Evolutionary conservation across 2,329 filamentous ascomycete genomes (phyloP).

Genomic region (Fusarium albidum): DNA sequence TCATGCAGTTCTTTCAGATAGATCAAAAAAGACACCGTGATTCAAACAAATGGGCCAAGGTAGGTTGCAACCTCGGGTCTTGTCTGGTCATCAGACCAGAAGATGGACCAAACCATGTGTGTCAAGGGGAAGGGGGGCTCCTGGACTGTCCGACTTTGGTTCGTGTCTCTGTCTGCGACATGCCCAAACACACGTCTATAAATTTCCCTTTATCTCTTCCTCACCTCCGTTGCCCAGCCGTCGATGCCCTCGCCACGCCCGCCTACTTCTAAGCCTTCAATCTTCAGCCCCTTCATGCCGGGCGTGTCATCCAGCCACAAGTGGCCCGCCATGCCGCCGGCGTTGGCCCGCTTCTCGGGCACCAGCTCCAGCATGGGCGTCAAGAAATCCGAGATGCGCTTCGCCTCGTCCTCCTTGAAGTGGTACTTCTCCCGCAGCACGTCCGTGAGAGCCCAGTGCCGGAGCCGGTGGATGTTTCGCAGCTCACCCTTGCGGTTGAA

Average conservation of each 20-base stretch:
- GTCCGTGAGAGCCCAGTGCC: constrained; percentile 94
- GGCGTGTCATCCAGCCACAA: constrained; percentile 83
- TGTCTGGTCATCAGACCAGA: constrained; percentile 25
- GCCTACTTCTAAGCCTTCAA: constrained; percentile 78
- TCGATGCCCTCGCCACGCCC: constrained; percentile 91
- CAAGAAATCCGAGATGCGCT: constrained; percentile 81
- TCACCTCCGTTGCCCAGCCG: constrained; percentile 90
- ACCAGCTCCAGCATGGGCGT: constrained; percentile 90
- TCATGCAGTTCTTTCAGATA: constrained; percentile 18
- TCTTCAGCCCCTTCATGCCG: constrained; percentile 83
- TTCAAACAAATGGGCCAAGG: constrained; percentile 21
- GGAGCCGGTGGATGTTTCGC: constrained; percentile 94
- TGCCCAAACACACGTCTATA: constrained; percentile 29
- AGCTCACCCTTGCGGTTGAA: constrained; percentile 98
- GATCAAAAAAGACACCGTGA: constrained; percentile 18
- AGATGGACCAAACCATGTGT: constrained; percentile 16
- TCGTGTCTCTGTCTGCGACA: constrained; percentile 34
- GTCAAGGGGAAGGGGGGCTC: not conserved
- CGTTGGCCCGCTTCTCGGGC: constrained; percentile 90
- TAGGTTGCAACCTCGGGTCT: constrained; percentile 20
- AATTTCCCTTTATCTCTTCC: constrained; percentile 69
- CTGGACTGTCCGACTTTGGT: constrained; percentile 25
- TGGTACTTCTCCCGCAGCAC: constrained; percentile 97
- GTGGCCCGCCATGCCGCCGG: constrained; percentile 92
- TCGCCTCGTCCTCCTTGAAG: constrained; percentile 83